Conservation (phyloP, 1,284 basidiomycete species). For the Hypsizygus ulmarius region DNA sequence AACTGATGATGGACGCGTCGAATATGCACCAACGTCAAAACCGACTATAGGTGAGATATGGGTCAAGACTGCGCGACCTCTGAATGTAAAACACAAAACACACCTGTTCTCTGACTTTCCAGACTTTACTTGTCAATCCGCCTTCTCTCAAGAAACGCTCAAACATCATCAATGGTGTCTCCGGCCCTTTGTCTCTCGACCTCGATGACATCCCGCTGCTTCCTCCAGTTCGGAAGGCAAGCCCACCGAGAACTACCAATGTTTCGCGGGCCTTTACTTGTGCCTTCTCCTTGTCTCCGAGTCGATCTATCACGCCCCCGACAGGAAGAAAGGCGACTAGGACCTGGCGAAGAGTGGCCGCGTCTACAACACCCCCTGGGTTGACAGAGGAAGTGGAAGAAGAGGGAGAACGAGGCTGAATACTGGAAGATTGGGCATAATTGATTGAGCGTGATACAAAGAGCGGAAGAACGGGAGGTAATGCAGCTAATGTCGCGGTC, state of each 20-base stretch:
- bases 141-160: slow-evolving; percentile 74
- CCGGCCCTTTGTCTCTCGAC: slow-evolving; percentile 68
- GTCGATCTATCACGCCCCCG: slow-evolving; percentile 76
- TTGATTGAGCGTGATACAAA: slow-evolving; percentile 44
- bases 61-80: background rate
- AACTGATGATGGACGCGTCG: slow-evolving; percentile 67
- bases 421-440: slow-evolving; percentile 30
- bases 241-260: slow-evolving; percentile 66
- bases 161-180: slow-evolving; percentile 73
- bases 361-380: slow-evolving; percentile 46
- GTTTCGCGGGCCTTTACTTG: slow-evolving; percentile 76
- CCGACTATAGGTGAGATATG: slow-evolving; percentile 42
- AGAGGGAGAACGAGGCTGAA: slow-evolving; percentile 42
- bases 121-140: slow-evolving; percentile 76
- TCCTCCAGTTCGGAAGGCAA: slow-evolving; percentile 60
- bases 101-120: slow-evolving; percentile 82
- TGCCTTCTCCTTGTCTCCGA: slow-evolving; percentile 78
- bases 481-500: slow-evolving; percentile 65
- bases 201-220: slow-evolving; percentile 40
- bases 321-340: slow-evolving; percentile 67
- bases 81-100: slow-evolving; percentile 22
- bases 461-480: slow-evolving; percentile 62
- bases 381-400: slow-evolving; percentile 49
- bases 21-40: slow-evolving; percentile 66
- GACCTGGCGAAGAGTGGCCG: slow-evolving; percentile 58